These are phyloP conservation scores for Rhizopogon vesiculosus DNA, from an alignment of 768 basidiomycete species.

Conservation along the genomic window DNA sequence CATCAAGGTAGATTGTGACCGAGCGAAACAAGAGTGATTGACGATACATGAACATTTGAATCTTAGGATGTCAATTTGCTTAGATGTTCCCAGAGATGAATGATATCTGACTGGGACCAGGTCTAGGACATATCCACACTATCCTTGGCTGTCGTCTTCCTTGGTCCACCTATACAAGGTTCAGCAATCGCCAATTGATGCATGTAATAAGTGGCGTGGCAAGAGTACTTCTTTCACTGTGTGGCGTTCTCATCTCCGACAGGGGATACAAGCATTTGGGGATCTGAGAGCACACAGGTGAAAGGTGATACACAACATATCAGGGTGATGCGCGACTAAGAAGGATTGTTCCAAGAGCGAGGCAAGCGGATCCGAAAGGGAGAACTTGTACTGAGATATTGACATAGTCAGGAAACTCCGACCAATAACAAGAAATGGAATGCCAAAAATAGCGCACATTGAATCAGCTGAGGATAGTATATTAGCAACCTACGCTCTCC, in stretches of 20 bases:
- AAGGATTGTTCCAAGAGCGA: slow-evolving; percentile 24
- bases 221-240: slow-evolving; percentile 27
- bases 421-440: too few species aligned
- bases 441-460: not conserved
- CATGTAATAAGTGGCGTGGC: too few species aligned
- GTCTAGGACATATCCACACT: too few species aligned
- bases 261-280: slow-evolving; percentile 27
- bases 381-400: slow-evolving; percentile 27
- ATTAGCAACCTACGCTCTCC: not conserved
- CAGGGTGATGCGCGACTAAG: slow-evolving; percentile 27
- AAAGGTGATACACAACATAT: slow-evolving; percentile 9
- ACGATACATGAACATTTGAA: not conserved
- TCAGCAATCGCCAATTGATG: not conserved
- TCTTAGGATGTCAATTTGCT: not conserved
- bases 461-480: not conserved
- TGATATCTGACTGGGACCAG: slow-evolving; percentile 14
- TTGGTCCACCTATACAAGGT: slow-evolving; percentile 26
- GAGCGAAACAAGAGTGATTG: not conserved
- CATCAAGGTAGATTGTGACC: not conserved
- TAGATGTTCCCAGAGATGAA: slow-evolving; percentile 17
- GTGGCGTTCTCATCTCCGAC: slow-evolving; percentile 25
- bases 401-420: not conserved
- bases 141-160: slow-evolving; percentile 16
- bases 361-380: slow-evolving; percentile 20
- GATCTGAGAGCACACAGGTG: slow-evolving; percentile 14